Percentiles rank a stretch among this genome's conserved stretches.
phyloP scores from a whole-genome alignment of 345 rosid species.

The Lagerstroemia speciosa region DNA sequence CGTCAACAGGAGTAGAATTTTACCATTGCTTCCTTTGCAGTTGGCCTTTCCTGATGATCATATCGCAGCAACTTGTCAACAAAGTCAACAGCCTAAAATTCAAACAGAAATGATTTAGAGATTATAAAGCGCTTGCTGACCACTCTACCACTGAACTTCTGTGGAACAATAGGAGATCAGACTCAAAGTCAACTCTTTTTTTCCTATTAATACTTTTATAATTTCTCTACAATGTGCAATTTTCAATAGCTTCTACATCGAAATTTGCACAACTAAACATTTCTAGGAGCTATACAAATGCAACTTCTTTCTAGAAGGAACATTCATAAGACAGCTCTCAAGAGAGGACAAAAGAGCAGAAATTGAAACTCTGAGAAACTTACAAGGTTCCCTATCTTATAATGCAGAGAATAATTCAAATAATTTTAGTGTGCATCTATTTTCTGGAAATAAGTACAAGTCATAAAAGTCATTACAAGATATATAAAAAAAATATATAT shows the following conservation, averaged over 20 bases:
- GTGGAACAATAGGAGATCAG: too few relatives aligned
- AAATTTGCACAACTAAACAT: neutral
- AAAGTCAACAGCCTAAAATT: slow-evolving; percentile 75
- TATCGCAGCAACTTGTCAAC: slow-evolving; percentile 89
- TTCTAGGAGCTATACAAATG: neutral
- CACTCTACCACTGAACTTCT: too few relatives aligned
- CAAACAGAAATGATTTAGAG: neutral
- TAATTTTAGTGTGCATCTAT: too few relatives aligned
- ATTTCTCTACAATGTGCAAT: neutral
- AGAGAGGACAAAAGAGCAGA: neutral
- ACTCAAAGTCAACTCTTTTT: too few relatives aligned
- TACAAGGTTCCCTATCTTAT: too few relatives aligned
- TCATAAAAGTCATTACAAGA: neutral
- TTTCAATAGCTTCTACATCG: neutral
- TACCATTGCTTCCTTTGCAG: slow-evolving; percentile 98
- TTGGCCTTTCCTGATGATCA: slow-evolving; percentile 97
- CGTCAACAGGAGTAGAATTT: neutral
- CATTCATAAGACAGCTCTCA: neutral
- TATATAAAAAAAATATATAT: neutral
- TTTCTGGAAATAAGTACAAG: too few relatives aligned
- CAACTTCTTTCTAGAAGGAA: neutral
- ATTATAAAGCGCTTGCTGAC: too few relatives aligned
- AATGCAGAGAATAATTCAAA: neutral
- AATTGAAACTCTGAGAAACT: too few relatives aligned
- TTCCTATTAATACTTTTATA: neutral